Conservation (phyloP, 805 yeast genomes). For the Blastobotrys terrestris region DNA sequence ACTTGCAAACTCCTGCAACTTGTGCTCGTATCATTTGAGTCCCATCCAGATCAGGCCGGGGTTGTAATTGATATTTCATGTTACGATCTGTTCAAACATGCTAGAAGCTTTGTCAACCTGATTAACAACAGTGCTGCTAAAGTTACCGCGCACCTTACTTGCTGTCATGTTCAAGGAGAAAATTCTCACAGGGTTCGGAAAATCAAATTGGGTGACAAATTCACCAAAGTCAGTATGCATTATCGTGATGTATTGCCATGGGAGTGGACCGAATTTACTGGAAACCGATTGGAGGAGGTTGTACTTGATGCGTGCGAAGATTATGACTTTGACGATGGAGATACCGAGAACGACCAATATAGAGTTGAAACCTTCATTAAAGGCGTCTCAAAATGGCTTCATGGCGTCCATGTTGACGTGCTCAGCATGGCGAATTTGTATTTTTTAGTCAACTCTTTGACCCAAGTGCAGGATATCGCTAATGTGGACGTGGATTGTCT, state of each 20-base stretch:
- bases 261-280: neutral
- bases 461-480: neutral
- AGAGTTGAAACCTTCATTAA: no score
- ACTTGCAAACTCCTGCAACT: neutral
- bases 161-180: neutral
- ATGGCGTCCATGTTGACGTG: neutral
- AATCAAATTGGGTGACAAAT: neutral
- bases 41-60: neutral
- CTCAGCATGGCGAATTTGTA: neutral
- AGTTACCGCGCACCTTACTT: neutral
- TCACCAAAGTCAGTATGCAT: neutral
- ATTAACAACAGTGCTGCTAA: neutral
- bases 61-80: neutral
- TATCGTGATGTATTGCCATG: neutral
- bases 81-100: neutral
- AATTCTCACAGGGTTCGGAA: neutral
- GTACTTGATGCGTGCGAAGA: neutral
- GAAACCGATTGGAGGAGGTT: neutral
- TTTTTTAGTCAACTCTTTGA: neutral
- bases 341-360: neutral
- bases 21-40: neutral
- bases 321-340: neutral
- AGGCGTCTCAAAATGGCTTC: neutral
- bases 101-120: neutral
- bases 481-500: neutral